These are phyloP conservation scores for Iberis amara DNA, from an alignment of 441 rosid genomes.

Conservation along the genomic window DNA sequence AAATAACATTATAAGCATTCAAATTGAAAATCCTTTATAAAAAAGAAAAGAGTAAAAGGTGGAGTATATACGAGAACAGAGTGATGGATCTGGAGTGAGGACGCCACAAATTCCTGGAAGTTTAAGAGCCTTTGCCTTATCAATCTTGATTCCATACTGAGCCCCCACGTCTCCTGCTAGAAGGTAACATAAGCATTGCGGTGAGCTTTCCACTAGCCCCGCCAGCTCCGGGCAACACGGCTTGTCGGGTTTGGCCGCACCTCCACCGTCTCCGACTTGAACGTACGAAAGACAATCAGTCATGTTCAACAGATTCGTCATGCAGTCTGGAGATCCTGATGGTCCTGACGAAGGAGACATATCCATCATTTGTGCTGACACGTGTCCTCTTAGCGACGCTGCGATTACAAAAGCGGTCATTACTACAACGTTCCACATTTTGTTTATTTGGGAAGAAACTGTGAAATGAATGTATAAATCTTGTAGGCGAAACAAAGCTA, in stretches of 20 bases:
- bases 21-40: no score
- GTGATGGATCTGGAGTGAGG: constrained; percentile 38
- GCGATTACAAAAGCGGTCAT: constrained; percentile 4
- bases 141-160: constrained; percentile 38
- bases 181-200: constrained; percentile 55
- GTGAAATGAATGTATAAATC: not conserved
- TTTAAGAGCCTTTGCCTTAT: constrained; percentile 48
- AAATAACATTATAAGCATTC: not conserved
- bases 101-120: constrained; percentile 59
- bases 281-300: constrained; percentile 64
- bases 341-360: constrained; percentile 31
- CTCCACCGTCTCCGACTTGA: constrained; percentile 38
- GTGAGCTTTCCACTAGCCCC: constrained; percentile 49
- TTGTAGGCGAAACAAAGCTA: constrained; percentile 15
- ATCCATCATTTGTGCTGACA: constrained; percentile 24
- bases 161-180: constrained; percentile 29
- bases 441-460: not conserved
- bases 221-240: constrained; percentile 80
- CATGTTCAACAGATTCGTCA: constrained; percentile 39
- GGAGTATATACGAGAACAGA: constrained; percentile 44
- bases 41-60: not conserved
- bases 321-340: constrained; percentile 36
- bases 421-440: constrained; percentile 17
- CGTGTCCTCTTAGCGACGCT: no score
- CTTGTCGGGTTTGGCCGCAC: constrained; percentile 46